A percentile compares a stretch with the other conserved stretches of the same genome.
These are phyloP conservation scores for Solanum bukasovii DNA, from an alignment of 257 asterid species.

Conservation along the genomic window DNA sequence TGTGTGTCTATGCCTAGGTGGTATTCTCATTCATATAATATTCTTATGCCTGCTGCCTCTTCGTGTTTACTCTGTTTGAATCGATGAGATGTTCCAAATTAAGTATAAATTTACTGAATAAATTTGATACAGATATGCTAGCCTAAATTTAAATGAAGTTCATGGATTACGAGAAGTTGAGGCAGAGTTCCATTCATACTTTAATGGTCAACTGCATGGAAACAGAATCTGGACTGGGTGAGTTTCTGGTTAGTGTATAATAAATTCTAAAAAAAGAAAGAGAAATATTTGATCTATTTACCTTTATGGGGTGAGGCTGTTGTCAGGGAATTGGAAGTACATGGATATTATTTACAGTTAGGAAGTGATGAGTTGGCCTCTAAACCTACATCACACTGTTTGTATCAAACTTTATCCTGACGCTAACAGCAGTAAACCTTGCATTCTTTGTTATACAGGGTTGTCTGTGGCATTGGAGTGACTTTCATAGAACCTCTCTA, in stretches of 20 bases:
- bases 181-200: constrained; percentile 60
- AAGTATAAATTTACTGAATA: constrained; percentile 2
- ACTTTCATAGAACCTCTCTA: constrained; percentile 66
- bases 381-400: background rate
- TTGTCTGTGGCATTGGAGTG: constrained; percentile 66
- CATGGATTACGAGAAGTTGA: constrained; percentile 56
- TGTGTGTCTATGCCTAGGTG: background rate
- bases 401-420: background rate
- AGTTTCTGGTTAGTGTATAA: constrained; percentile 10
- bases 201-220: constrained; percentile 53
- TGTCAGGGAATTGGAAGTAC: background rate
- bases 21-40: background rate
- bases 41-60: background rate
- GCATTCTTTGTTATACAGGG: constrained; percentile 41
- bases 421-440: background rate
- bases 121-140: constrained; percentile 40
- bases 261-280: background rate
- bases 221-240: constrained; percentile 91
- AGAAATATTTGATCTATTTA: background rate
- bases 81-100: background rate
- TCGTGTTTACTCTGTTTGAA: background rate
- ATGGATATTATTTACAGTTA: background rate
- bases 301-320: background rate
- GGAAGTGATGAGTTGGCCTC: background rate
- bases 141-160: constrained; percentile 53